Percentiles rank a stretch among this genome's conserved stretches.
phyloP scores from a whole-genome alignment of 148 eudicot genomes.

The Camellia sinensis region DNA sequence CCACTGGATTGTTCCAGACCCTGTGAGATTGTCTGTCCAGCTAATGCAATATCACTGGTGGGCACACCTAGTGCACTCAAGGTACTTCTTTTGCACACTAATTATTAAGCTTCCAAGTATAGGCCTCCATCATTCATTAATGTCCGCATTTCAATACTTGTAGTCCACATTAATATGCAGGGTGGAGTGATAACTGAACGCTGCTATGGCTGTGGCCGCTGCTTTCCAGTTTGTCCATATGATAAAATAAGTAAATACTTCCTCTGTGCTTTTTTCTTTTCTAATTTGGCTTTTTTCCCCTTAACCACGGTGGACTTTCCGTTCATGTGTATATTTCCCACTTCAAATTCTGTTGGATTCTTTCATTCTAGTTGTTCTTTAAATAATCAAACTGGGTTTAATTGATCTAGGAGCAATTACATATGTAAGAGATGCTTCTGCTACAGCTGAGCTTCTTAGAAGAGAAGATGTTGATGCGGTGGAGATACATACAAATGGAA shows the following conservation, averaged over 20 bases:
- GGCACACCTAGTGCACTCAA: constrained; percentile 20
- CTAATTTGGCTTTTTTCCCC: background rate
- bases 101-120: background rate
- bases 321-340: background rate
- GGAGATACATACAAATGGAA: constrained; percentile 91
- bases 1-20: constrained; percentile 56
- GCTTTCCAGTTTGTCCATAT: constrained; percentile 83
- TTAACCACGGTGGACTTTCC: background rate
- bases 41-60: too few species aligned
- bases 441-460: constrained; percentile 64
- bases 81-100: constrained; percentile 23
- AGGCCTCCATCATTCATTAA: background rate
- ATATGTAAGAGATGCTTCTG: constrained; percentile 64
- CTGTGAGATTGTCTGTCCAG: too few species aligned
- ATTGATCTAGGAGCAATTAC: constrained; percentile 56
- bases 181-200: constrained; percentile 85
- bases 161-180: constrained; percentile 25
- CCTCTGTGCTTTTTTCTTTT: background rate
- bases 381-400: background rate
- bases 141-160: background rate
- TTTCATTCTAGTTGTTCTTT: background rate
- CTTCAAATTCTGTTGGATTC: background rate
- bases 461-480: constrained; percentile 77
- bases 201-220: constrained; percentile 95
- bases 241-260: constrained; percentile 69